phyloP scores from a whole-genome alignment of 768 basidiomycete species.

The Leccinum variicolor region DNA sequence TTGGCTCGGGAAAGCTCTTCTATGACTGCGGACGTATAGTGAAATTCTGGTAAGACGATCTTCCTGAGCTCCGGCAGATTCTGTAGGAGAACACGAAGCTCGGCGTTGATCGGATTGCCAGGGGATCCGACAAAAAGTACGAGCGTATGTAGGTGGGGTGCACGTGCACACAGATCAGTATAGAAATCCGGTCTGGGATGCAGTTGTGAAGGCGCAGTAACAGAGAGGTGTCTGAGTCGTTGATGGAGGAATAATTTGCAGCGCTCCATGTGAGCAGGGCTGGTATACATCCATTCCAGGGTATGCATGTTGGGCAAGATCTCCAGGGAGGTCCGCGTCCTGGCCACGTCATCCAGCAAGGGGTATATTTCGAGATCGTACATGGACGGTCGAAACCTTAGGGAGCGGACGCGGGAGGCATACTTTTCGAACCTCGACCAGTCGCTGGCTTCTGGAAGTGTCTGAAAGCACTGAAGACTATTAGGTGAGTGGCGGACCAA shows the following conservation, averaged over 20 bases:
- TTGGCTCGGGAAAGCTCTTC: conserved; percentile 43
- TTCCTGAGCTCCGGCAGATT: conserved; percentile 43
- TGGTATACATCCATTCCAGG: conserved; percentile 44
- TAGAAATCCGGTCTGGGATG: conserved; percentile 22
- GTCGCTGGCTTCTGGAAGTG: conserved; percentile 42
- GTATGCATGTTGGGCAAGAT: conserved; percentile 54
- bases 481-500: neutral
- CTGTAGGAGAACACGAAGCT: conserved; percentile 37
- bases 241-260: conserved; percentile 58
- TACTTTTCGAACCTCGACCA: conserved; percentile 58
- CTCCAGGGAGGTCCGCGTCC: conserved; percentile 49
- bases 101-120: conserved; percentile 39
- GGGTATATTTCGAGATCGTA: conserved; percentile 14
- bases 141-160: conserved; percentile 48
- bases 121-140: conserved; percentile 44
- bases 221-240: conserved; percentile 40
- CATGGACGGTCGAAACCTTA: conserved; percentile 23
- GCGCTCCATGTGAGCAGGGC: conserved; percentile 28
- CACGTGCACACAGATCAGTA: conserved; percentile 42
- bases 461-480: conserved; percentile 38
- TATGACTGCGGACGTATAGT: conserved; percentile 44
- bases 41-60: conserved; percentile 50
- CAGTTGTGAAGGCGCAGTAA: conserved; percentile 25
- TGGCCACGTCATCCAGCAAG: conserved; percentile 49
- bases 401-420: conserved; percentile 43